Evolutionary conservation across 2,329 filamentous ascomycete genomes (phyloP), one percentile per base, ranked within the genome.

Genomic region (Macrophomina tecta): DNA sequence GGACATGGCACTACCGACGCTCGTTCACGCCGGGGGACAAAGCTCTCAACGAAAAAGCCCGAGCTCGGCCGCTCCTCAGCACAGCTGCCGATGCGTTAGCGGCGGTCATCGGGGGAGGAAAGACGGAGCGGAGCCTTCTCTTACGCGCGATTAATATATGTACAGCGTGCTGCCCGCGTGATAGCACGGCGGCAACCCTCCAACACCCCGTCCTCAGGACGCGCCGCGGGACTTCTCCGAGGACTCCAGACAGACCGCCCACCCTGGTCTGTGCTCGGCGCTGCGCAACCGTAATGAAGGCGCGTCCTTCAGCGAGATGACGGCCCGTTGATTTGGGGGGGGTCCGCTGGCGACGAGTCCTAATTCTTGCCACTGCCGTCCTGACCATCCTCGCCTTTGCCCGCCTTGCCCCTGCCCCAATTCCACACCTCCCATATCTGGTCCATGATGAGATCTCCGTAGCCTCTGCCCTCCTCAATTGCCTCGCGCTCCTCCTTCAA

Each of bases 361-460:
- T 62, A 62, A 62, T 62, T 62, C 58, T 62, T 62, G 42, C 30
- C 16, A 28, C 40, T 40, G 45, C 18, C 32, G 42, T 23, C 45
- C 51, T 5, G 40, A 14, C 38, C 64, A 42, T 32, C 71, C 58
- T 71, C 72, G 68, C 73, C 73, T 64, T 73, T 70, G 11, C 72
- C 69, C 68, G 73, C 70, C 45, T 72, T 74, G 69, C 75, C 77
- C 73, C 78, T 77, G 51, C 79, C 79, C 78, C 79, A 79, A 73
- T 78, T 82, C 79, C 78, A 81, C 64, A 82, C 81, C 53, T 83
- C 81, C 80, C 79, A 82, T 64, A 83, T 78, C 74, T 83, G 81
- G 53, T 81, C 80, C 69, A 78, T 73, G 52, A 82, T 82, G 70
- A 82, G 72, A 68, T 76, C 78, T 14, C 75, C 74, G 73, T 81